These are phyloP conservation scores for Fomitopsis betulina DNA, from an alignment of 1,284 basidiomycete species.

Conservation along the genomic window DNA sequence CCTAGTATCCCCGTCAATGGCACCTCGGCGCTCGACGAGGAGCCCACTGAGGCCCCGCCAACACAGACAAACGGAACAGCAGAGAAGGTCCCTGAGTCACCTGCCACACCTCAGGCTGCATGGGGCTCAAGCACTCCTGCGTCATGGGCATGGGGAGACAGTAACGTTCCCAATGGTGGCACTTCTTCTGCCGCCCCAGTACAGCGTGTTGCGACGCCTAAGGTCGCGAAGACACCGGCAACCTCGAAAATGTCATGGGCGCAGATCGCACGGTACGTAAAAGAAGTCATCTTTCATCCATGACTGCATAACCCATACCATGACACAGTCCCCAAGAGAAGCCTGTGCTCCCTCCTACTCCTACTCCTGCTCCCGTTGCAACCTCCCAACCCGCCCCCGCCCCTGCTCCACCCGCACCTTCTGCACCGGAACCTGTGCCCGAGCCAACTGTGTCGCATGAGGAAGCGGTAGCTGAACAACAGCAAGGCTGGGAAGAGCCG, in stretches of 20 bases:
- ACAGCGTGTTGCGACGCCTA: conserved; percentile 19
- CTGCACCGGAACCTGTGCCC: conserved; percentile 18
- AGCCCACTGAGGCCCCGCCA: conserved; percentile 5
- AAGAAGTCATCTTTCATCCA: neutral
- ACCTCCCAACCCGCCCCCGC: neutral
- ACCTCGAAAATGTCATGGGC: conserved; percentile 78
- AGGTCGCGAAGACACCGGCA: conserved; percentile 52
- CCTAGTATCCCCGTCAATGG: conserved; percentile 10
- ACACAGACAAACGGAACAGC: conserved; percentile 10
- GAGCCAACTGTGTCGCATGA: conserved; percentile 29
- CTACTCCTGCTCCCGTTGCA: conserved; percentile 12
- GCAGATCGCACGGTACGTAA: conserved; percentile 64
- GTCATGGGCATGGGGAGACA: conserved; percentile 33
- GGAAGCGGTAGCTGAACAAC: conserved; percentile 30
- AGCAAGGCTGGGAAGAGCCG: conserved; percentile 63
- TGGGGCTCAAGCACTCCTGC: conserved; percentile 10
- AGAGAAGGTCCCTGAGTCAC: conserved; percentile 7
- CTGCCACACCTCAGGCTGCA: conserved; percentile 9
- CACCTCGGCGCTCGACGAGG: conserved; percentile 10
- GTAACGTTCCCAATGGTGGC: conserved; percentile 36
- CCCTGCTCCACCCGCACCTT: conserved; percentile 17
- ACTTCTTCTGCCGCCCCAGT: conserved; percentile 24
- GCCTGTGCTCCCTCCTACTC: conserved; percentile 33
- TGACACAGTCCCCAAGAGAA: conserved; percentile 50
- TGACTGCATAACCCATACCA: neutral